These are phyloP conservation scores for Yamadazyma mexicana DNA, from an alignment of 1,139 yeast species.

Conservation along the genomic window DNA sequence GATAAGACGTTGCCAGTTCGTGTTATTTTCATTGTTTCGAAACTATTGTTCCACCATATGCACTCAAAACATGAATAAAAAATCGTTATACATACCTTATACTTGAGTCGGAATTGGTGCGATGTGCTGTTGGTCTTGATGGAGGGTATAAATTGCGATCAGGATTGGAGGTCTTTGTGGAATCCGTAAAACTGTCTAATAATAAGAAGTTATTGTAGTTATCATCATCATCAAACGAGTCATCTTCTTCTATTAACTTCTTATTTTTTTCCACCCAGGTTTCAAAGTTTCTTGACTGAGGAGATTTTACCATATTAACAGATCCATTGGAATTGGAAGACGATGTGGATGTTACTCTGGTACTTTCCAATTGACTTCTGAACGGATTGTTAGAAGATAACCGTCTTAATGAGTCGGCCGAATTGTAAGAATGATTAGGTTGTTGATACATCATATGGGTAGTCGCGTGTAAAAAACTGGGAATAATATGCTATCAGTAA, in stretches of 20 bases:
- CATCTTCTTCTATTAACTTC: constrained; percentile 41
- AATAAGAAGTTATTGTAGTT: constrained; percentile 14
- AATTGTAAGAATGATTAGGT: constrained; percentile 34
- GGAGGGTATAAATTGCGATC: constrained; percentile 15
- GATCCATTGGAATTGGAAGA: constrained; percentile 14
- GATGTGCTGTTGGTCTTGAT: constrained; percentile 12
- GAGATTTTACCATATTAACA: constrained; percentile 18
- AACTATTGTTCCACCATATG: too few species aligned
- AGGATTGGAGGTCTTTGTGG: constrained; percentile 2
- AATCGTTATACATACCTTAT: constrained; percentile 29
- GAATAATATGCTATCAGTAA: too few species aligned
- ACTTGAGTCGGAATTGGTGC: constrained; percentile 36
- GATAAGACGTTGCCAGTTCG: too few species aligned
- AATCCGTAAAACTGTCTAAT: constrained; percentile 12
- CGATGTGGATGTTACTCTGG: constrained; percentile 12
- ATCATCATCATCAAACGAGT: constrained; percentile 41
- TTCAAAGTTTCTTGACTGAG: constrained; percentile 36
- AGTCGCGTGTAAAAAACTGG: not conserved
- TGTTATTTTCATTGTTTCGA: too few species aligned
- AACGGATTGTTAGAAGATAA: constrained; percentile 63
- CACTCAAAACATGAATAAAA: not conserved
- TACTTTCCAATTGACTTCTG: constrained; percentile 25
- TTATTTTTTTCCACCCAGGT: constrained; percentile 54
- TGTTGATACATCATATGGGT: constrained; percentile 37
- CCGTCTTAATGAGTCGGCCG: constrained; percentile 45